phyloP scores from a whole-genome alignment of 495 filamentous ascomycete species.

The Cryomyces minteri region DNA sequence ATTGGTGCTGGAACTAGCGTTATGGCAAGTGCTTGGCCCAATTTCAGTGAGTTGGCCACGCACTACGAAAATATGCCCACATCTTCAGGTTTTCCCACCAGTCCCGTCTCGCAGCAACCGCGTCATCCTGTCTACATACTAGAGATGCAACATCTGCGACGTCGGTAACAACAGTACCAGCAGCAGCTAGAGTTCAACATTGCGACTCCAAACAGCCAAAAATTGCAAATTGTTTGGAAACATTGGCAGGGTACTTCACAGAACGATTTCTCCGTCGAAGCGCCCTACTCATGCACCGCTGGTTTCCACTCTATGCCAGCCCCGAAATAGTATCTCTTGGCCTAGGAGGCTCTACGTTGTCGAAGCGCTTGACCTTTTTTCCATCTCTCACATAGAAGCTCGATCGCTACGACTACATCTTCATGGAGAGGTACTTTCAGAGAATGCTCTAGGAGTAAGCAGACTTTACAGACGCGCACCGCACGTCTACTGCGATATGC shows the following conservation, averaged over 20 bases:
- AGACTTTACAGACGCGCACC: slow-evolving; percentile 69
- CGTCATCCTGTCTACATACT: slow-evolving; percentile 7
- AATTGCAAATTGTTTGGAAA: no score
- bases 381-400: slow-evolving; percentile 71
- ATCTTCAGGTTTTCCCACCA: slow-evolving; percentile 12
- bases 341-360: slow-evolving; percentile 60
- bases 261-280: slow-evolving; percentile 75
- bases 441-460: slow-evolving; percentile 83
- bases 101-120: slow-evolving; percentile 4
- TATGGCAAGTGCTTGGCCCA: slow-evolving; percentile 39
- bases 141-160: slow-evolving; percentile 10
- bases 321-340: slow-evolving; percentile 51
- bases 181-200: slow-evolving; percentile 16
- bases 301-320: slow-evolving; percentile 78
- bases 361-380: slow-evolving; percentile 73
- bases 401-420: slow-evolving; percentile 72
- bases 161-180: slow-evolving; percentile 11
- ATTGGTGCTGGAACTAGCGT: slow-evolving; percentile 45
- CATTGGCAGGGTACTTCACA: no score
- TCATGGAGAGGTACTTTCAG: slow-evolving; percentile 95
- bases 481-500: slow-evolving; percentile 81
- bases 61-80: slow-evolving; percentile 12
- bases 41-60: slow-evolving; percentile 13
- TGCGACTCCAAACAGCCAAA: slow-evolving; percentile 5
- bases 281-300: slow-evolving; percentile 75